Conservation (phyloP, 768 basidiomycete species). For the Pisolithus microcarpus region DNA sequence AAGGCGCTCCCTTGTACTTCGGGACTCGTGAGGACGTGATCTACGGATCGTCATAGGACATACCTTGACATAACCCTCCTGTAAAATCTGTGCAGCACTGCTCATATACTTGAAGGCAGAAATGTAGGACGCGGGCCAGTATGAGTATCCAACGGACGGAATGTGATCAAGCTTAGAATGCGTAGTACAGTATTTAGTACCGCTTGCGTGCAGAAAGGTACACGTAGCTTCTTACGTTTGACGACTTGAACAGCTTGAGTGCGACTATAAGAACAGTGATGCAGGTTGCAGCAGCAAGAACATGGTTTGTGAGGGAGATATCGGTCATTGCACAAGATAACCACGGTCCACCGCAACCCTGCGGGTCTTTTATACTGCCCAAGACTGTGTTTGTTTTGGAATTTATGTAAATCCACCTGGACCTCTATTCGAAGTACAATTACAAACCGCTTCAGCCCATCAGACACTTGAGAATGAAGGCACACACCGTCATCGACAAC, state of each 20-base stretch:
- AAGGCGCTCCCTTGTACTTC: constrained; percentile 14
- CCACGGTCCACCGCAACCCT: no score
- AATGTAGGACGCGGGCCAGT: constrained; percentile 21
- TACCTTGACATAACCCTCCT: constrained; percentile 27
- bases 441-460: no score
- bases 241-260: background rate
- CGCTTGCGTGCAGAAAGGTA: background rate
- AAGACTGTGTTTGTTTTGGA: no score
- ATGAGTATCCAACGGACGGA: constrained; percentile 22
- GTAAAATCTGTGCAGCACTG: constrained; percentile 17
- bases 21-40: background rate
- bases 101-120: constrained; percentile 10
- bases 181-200: background rate
- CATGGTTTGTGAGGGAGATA: background rate
- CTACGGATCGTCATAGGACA: background rate
- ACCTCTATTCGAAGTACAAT: no score
- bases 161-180: constrained; percentile 17
- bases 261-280: background rate
- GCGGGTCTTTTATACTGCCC: no score
- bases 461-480: no score
- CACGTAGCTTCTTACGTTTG: background rate
- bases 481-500: no score
- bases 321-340: no score
- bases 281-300: background rate
- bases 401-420: no score